Evolutionary conservation across 1,139 yeast species (phyloP).

Genomic region (Suhomyces yuchorum): DNA sequence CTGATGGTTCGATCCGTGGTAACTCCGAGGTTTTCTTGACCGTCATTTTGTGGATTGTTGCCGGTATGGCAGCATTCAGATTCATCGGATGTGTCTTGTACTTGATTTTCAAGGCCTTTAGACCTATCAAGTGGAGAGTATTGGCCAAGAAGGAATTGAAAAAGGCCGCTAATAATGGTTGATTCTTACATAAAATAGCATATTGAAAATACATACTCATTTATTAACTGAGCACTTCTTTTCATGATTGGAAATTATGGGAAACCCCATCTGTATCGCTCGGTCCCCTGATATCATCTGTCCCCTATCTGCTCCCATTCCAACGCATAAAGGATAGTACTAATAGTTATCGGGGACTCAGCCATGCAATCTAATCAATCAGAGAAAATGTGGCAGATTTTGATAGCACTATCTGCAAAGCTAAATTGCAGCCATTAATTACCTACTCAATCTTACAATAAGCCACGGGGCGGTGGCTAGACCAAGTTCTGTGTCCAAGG

Average conservation of each 20-base stretch:
- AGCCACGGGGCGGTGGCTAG: not conserved
- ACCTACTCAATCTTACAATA: too few relatives aligned
- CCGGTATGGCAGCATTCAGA: constrained; percentile 48
- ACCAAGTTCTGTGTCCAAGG: not conserved
- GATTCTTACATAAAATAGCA: constrained; percentile 3
- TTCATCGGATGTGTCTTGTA: constrained; percentile 44
- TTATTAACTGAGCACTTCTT: too few relatives aligned
- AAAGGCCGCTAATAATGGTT: constrained; percentile 16
- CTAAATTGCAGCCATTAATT: too few relatives aligned
- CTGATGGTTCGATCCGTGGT: constrained; percentile 36
- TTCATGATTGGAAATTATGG: too few relatives aligned
- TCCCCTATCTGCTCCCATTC: too few relatives aligned
- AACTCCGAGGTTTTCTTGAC: constrained; percentile 46
- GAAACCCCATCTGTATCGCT: too few relatives aligned
- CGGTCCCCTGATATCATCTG: too few relatives aligned
- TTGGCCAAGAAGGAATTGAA: constrained; percentile 25
- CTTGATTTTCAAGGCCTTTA: constrained; percentile 36
- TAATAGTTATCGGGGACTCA: too few relatives aligned
- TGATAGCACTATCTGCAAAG: too few relatives aligned
- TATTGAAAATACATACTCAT: not conserved
- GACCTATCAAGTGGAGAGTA: constrained; percentile 48
- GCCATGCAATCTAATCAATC: too few relatives aligned
- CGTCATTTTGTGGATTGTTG: constrained; percentile 52
- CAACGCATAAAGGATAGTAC: too few relatives aligned
- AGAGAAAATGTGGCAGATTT: too few relatives aligned